Base-by-base conservation (phyloP, 352 stramenopile species). In the Phytophthora cryptogea region DNA sequence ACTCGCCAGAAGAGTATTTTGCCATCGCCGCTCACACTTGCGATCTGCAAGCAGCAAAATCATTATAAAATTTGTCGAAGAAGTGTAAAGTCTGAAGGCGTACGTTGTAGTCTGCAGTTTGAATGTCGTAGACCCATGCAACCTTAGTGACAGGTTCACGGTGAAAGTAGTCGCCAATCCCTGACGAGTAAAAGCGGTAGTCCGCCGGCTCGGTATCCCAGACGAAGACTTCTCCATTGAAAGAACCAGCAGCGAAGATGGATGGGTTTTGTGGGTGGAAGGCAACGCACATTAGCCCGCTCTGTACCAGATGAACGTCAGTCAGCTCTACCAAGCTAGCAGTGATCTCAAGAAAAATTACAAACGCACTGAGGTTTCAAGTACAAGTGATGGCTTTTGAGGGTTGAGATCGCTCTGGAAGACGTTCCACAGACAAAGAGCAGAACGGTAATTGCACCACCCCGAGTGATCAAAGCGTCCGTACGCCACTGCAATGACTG, bases 141-240 rank as follows among this genome's bases (percentile, higher is more conserved):
- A 96, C 78, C 54, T 90, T 86, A 20, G 86, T 89, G 11, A 97
- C 80, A 1, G 88, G 88, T 57, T 97, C 86, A 35, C 87, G 78
- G 58, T 96, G 89, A 57, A 92, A 95, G 55, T 94, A 92, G 54
- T 97, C 89, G n/a, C 86, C 86, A 17, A 97, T 96, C 5, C 79
- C 76, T 0, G 87, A 94, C 31, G 80, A 78, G 10, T 78, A 80
- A 45, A 92, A 82, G 8, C 74, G 67, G 32, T 86, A 84, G 41
- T 92, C 80, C 3, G 86, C 78, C 2, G 74, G 70, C 35, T 90
- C 73, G 0, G 74, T 82, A 47, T 96, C 86, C 78, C 85, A 92
- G 7, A 96, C 67, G 2, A 94, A 74, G 8, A 96, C 80, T 60
- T 97, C 88, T 33, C 88, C 89, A 32, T 92, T 95, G 68, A 96